Percentiles rank a stretch among this genome's conserved stretches.
These are phyloP conservation scores for Acorus calamus DNA, from an alignment of 106 monocot genomes.

Conservation along the genomic window DNA sequence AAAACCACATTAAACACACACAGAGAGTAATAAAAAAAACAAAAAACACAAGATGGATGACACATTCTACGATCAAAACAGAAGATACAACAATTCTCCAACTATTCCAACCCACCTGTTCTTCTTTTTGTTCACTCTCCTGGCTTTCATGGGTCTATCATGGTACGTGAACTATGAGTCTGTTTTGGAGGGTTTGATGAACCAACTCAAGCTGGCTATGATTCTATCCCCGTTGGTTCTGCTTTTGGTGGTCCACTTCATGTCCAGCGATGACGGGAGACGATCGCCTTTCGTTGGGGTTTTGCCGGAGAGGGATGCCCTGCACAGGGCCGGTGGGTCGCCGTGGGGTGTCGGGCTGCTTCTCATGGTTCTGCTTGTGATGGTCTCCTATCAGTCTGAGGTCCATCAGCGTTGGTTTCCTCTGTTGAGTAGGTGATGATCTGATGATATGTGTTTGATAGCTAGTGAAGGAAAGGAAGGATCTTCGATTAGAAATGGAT, in stretches of 20 bases:
- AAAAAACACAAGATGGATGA: too few species aligned
- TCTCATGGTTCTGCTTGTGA: conserved; percentile 41
- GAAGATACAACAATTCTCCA: neutral
- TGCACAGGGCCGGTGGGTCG: conserved; percentile 44
- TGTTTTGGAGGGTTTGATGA: conserved; percentile 21
- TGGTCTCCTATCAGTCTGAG: conserved; percentile 55
- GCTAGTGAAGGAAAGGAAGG: too few species aligned
- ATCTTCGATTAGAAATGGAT: too few species aligned
- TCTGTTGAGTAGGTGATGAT: conserved; percentile 17
- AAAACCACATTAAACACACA: too few species aligned
- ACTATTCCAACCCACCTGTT: conserved; percentile 46
- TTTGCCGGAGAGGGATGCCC: conserved; percentile 27
- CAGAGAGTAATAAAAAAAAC: too few species aligned
- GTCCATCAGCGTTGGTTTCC: conserved; percentile 60
- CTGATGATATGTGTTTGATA: too few species aligned
- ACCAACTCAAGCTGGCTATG: conserved; percentile 31
- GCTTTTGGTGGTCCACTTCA: conserved; percentile 34
- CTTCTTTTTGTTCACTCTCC: conserved; percentile 39
- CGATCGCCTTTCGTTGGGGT: conserved; percentile 9
- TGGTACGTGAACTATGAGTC: conserved; percentile 64
- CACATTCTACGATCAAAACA: too few species aligned
- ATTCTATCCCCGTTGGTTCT: conserved; percentile 37
- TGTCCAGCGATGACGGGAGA: conserved; percentile 16
- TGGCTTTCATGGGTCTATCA: conserved; percentile 35
- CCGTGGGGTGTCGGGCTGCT: conserved; percentile 61